phyloP scores from a whole-genome alignment of 768 basidiomycete species.

The Erythrobasidium yunnanense region DNA sequence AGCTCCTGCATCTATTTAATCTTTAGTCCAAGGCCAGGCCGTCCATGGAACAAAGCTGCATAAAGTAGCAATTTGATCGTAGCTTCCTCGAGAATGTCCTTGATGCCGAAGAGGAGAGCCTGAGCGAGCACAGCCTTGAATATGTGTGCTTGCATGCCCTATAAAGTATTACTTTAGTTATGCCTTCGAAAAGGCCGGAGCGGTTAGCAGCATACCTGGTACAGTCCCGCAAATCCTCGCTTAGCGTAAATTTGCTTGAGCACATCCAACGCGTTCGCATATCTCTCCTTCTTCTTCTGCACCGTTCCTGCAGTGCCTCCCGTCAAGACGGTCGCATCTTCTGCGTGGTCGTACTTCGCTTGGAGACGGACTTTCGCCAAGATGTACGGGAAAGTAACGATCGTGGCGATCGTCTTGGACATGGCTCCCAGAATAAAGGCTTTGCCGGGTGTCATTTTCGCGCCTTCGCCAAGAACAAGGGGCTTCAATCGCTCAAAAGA shows the following conservation, averaged over 20 bases:
- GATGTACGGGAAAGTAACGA: constrained; percentile 91
- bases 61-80: constrained; percentile 51
- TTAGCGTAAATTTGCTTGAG: constrained; percentile 58
- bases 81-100: constrained; percentile 91
- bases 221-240: constrained; percentile 85
- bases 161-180: constrained; percentile 17
- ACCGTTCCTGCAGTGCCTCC: constrained; percentile 32
- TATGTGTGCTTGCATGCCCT: constrained; percentile 96
- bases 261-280: constrained; percentile 66
- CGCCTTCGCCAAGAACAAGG: constrained; percentile 47
- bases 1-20: not conserved
- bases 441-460: constrained; percentile 63
- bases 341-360: constrained; percentile 53
- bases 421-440: constrained; percentile 79
- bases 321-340: not conserved
- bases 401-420: constrained; percentile 88
- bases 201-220: constrained; percentile 56
- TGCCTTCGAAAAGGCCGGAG: not conserved
- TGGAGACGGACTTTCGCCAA: constrained; percentile 91
- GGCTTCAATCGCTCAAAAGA: constrained; percentile 82
- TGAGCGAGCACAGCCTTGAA: constrained; percentile 90
- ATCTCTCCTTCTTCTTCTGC: constrained; percentile 43
- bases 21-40: constrained; percentile 21
- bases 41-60: constrained; percentile 5
- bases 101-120: constrained; percentile 89